Evolutionary conservation across 768 basidiomycete genomes (phyloP).

Genomic region (Glaciozyma martinii): DNA sequence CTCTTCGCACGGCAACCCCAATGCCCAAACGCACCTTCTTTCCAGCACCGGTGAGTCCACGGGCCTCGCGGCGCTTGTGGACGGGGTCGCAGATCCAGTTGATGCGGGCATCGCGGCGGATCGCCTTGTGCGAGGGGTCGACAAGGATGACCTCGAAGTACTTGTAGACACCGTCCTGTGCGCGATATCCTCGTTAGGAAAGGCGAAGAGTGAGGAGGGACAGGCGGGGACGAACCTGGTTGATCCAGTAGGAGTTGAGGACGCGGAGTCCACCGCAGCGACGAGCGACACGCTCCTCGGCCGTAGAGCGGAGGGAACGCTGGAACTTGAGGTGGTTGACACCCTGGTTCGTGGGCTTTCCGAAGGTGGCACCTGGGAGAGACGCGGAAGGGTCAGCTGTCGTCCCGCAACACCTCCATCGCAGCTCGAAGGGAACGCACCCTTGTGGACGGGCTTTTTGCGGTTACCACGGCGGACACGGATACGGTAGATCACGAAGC

Average conservation of each 20-base stretch:
- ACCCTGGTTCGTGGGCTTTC: slow-evolving; percentile 99
- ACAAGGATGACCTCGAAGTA: slow-evolving; percentile 99
- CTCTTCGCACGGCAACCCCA: too few species aligned
- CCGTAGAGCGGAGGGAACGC: slow-evolving; percentile 80
- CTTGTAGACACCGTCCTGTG: slow-evolving; percentile 93
- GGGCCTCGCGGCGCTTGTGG: slow-evolving; percentile 95
- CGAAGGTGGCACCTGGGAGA: slow-evolving; percentile 77
- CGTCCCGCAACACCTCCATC: neutral
- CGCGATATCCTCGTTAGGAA: neutral
- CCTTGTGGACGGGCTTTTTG: slow-evolving; percentile 97
- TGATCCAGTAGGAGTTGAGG: slow-evolving; percentile 98
- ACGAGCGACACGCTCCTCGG: slow-evolving; percentile 95
- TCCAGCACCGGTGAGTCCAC: slow-evolving; percentile 92
- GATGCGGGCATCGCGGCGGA: slow-evolving; percentile 92
- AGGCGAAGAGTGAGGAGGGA: neutral
- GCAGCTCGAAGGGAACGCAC: slow-evolving; percentile 43
- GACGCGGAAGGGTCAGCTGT: neutral
- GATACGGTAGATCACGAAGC: slow-evolving; percentile 94
- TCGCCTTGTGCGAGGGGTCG: slow-evolving; percentile 84
- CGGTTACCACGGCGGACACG: slow-evolving; percentile 96
- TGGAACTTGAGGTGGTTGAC: slow-evolving; percentile 99
- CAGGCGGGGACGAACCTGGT: slow-evolving; percentile 41
- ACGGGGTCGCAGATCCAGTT: slow-evolving; percentile 99
- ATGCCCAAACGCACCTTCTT: slow-evolving; percentile 59
- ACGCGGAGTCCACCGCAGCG: slow-evolving; percentile 95